These are phyloP conservation scores for Vitis cinerea DNA, from an alignment of 164 flowering plant genomes.

Conservation along the genomic window DNA sequence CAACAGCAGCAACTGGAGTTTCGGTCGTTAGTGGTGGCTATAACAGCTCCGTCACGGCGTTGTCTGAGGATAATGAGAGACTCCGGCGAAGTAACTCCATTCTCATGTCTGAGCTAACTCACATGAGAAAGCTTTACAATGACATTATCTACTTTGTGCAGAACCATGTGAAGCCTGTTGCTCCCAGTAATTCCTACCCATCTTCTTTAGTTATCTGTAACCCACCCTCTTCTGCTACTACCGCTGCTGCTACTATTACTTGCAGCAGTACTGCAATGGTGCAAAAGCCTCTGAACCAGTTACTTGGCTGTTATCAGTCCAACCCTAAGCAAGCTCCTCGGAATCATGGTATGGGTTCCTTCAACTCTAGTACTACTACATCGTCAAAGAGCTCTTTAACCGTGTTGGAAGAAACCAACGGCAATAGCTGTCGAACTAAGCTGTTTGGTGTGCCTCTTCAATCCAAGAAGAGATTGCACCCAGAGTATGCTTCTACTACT, in stretches of 20 bases:
- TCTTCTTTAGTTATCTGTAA: constrained; percentile 38
- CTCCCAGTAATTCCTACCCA: constrained; percentile 61
- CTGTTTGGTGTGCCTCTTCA: constrained; percentile 81
- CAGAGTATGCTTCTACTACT: constrained; percentile 41
- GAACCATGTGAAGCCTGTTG: constrained; percentile 86
- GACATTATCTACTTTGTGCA: constrained; percentile 95
- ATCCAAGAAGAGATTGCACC: constrained; percentile 82
- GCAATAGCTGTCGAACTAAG: constrained; percentile 37
- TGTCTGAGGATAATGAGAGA: constrained; percentile 85
- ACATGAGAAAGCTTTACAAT: constrained; percentile 90
- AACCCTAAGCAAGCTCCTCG: constrained; percentile 29
- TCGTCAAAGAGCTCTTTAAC: constrained; percentile 41
- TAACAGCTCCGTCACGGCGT: constrained; percentile 40
- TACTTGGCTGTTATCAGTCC: constrained; percentile 34
- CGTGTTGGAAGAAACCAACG: constrained; percentile 35
- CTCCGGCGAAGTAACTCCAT: constrained; percentile 77
- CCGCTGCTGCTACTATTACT: neutral
- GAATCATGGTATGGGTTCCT: constrained; percentile 15
- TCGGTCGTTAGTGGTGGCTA: constrained; percentile 7
- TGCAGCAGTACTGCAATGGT: constrained; percentile 5
- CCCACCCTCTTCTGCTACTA: constrained; percentile 4
- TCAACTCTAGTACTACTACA: constrained; percentile 25
- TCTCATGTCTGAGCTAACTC: constrained; percentile 84
- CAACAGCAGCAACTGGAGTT: constrained; percentile 17
- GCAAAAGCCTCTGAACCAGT: constrained; percentile 40